Evolutionary conservation across 2,329 filamentous ascomycete species (phyloP).

Genomic region (Chrysosporium queenslandicum): DNA sequence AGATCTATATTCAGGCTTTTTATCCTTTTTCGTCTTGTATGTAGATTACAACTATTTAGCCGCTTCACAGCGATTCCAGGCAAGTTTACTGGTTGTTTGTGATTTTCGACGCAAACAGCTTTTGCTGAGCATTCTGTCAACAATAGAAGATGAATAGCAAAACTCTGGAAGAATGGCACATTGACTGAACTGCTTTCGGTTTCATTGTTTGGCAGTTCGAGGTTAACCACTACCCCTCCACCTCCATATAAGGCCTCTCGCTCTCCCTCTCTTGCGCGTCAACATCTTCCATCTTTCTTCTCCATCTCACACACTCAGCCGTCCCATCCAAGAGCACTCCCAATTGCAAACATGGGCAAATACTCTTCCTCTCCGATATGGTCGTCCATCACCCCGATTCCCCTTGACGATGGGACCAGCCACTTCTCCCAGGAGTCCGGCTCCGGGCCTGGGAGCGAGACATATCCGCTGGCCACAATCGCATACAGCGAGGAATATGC

Average conservation of each 20-base stretch:
- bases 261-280: neutral
- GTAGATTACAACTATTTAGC: no score
- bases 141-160: neutral
- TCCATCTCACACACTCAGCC: neutral
- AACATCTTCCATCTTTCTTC: neutral
- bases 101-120: neutral
- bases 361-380: slow-evolving; percentile 60
- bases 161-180: neutral
- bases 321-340: no score
- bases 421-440: slow-evolving; percentile 9
- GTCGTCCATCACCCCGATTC: slow-evolving; percentile 71
- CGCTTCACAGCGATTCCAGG: no score
- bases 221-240: neutral
- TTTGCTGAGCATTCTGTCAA: neutral
- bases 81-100: no score
- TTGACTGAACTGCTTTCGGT: neutral
- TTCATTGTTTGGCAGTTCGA: neutral
- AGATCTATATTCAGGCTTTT: neutral
- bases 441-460: neutral
- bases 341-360: slow-evolving; percentile 15
- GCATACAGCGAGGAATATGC: slow-evolving; percentile 82
- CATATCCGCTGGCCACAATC: slow-evolving; percentile 74
- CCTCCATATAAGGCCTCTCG: neutral
- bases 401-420: slow-evolving; percentile 61
- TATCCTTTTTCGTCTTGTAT: no score